Base-by-base conservation (phyloP, 2,329 filamentous ascomycete genomes). In the Pestalotiopsis sp. region DNA sequence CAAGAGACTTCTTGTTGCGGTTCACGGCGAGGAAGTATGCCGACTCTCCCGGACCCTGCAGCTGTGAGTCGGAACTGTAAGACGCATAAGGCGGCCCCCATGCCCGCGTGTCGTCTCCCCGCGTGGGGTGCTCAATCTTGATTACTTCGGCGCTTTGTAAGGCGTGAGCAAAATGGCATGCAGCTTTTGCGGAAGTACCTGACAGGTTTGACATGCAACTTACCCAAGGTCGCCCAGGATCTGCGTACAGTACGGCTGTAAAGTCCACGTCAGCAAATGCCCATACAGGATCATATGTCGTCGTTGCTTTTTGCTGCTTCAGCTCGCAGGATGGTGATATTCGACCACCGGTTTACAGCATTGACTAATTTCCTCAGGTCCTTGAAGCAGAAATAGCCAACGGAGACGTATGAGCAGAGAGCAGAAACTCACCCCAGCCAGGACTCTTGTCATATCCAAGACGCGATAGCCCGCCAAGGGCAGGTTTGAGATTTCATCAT, bases 201-300 rank as follows among this genome's bases (percentile, higher is more conserved):
- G 3, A 17, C 40, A n/a, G 11, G 52, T 7, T 5, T 70, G 69
- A 67, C 70, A 57, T 68, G 70, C 44, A 9, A 71, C 89, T 79
- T 89, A 97, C 95, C 96, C 96, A 73, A 99, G 86, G 80, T 99
- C 96, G 67, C 95, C 96, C 10, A 99, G 82, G 66, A 99, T 98
- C 79, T 99, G 96, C 48, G 96, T 98, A 75, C 94, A 98, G 77
- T 98, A 98, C 72, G 96, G 96, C 94, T 98, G 30, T 13, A 40
- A 75, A 14, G 38, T 64, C 63, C 69, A 69, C 35, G 20, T 60
- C 14, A 66, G 65, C 73, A 68, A 26, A 68, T 38, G 10, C 44
- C 55, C 64, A 63, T 68, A 65, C 39, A 57, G 35, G 40, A 14
- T 38, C 26, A 38, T 58, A 67, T 9, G 55, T 61, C 57, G 66